Percentiles rank a stretch among this genome's conserved stretches.
These are phyloP conservation scores for Paxillus ammoniavirescens DNA, from an alignment of 768 basidiomycete species.

Conservation along the genomic window DNA sequence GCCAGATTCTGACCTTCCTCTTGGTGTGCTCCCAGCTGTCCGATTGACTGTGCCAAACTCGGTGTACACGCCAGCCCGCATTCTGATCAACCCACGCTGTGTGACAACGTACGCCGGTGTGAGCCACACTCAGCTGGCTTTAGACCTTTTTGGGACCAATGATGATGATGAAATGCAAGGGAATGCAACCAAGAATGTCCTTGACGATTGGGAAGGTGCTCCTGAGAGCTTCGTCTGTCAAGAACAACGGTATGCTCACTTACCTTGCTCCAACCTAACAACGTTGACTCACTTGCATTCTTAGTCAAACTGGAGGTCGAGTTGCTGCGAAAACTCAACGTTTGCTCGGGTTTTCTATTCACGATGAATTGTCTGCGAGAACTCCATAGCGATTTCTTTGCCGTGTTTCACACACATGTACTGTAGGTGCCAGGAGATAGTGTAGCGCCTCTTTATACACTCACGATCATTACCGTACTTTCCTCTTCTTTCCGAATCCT, in stretches of 20 bases:
- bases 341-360: constrained; percentile 78
- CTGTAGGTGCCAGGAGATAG: not conserved
- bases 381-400: not conserved
- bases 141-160: constrained; percentile 83
- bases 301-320: constrained; percentile 83
- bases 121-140: constrained; percentile 91
- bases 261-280: not conserved
- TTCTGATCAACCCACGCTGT: constrained; percentile 93
- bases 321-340: constrained; percentile 88
- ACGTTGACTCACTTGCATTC: not conserved
- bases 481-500: constrained; percentile 47
- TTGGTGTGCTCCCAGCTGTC: constrained; percentile 29
- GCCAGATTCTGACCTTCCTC: constrained; percentile 54
- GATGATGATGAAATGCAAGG: constrained; percentile 59
- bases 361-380: constrained; percentile 55
- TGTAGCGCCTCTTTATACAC: not conserved
- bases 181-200: constrained; percentile 61
- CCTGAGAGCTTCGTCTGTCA: constrained; percentile 99
- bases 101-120: constrained; percentile 98
- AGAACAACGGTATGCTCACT: constrained; percentile 69
- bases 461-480: constrained; percentile 3
- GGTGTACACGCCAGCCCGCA: constrained; percentile 83
- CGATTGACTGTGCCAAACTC: constrained; percentile 78
- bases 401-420: not conserved
- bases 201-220: constrained; percentile 95